Evolutionary conservation across 495 filamentous ascomycete species (phyloP), one percentile per base, ranked within the genome.

Genomic region (Staphylotrichum longicolle): DNA sequence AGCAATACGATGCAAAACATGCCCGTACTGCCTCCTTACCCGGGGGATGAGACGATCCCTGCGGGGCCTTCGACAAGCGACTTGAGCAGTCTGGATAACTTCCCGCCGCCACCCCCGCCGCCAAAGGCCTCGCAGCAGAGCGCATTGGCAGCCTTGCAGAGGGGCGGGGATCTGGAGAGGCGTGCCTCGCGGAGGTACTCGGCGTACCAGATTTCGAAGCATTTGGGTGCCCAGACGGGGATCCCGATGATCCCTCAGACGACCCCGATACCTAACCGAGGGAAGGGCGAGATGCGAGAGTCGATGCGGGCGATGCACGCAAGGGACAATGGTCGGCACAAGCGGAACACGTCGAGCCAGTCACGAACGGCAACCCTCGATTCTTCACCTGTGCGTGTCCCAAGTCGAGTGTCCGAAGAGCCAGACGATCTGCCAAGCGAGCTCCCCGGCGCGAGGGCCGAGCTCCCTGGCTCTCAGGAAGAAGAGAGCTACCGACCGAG

Each of bases 141-240:
- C 78, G 94, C 94, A 8, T 79, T 98, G 53, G 91, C 90, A 44
- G 92, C 92, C 47, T 74, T 98, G 62, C 95, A 98, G 71, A 81
- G 90, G 71, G 91, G 92, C 56, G 91, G 92, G 5, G 91, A 96
- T 60, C 77, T 98, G n/a, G 93, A 98, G 68, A 83, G 94, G 65
- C 84, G 94, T 66, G 95, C 94, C 9, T 98, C 95, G 4, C 82
- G 93, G 66, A 79, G 94, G 66, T 98, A 97, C 70, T 97, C 93
- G 37, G 87, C 88, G 45, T 98, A 98, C 74, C 95, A 98, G 66
- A 93, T 98, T 50, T 90, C 90, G 30, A 97, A 96, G 66, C 91
- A 96, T 61, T 81, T 97, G 4, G 94, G 93, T 3, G 82, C 86
- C 32, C 87, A 88, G 39, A 80, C 89, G 12, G 91, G 89, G 15